phyloP scores from a whole-genome alignment of 345 rosid species.

The Pugionium dolabratum region DNA sequence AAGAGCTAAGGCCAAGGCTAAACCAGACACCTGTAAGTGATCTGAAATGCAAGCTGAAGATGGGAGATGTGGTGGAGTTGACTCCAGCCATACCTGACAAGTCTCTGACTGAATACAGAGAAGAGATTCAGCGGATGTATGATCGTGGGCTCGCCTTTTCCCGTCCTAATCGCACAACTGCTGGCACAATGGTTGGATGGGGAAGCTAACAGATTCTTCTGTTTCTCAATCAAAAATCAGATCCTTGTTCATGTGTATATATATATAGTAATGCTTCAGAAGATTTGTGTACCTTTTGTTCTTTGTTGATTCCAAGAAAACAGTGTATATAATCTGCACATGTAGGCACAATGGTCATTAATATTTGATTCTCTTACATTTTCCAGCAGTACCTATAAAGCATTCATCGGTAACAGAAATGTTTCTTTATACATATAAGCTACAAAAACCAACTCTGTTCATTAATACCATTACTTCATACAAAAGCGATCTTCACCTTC shows the following conservation, averaged over 20 bases:
- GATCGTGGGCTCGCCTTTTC: slow-evolving; percentile 51
- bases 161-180: slow-evolving; percentile 35
- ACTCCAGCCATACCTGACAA: slow-evolving; percentile 82
- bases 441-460: no score
- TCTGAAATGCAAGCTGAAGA: slow-evolving; percentile 70
- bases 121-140: slow-evolving; percentile 94
- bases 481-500: background rate
- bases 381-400: background rate
- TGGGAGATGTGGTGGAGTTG: slow-evolving; percentile 95
- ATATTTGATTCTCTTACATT: no score
- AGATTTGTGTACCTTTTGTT: slow-evolving; percentile 23
- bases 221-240: background rate
- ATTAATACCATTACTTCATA: no score
- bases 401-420: background rate
- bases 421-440: no score
- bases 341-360: no score
- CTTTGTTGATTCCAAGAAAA: slow-evolving; percentile 18
- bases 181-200: slow-evolving; percentile 40
- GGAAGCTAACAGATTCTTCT: slow-evolving; percentile 33
- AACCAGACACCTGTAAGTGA: slow-evolving; percentile 71
- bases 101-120: slow-evolving; percentile 81
- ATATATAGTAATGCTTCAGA: slow-evolving; percentile 27
- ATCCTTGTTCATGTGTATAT: slow-evolving; percentile 17
- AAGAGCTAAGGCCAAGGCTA: slow-evolving; percentile 83
- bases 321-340: background rate